Base-by-base conservation (phyloP, 352 stramenopile species). In the Phytophthora tentaculata region DNA sequence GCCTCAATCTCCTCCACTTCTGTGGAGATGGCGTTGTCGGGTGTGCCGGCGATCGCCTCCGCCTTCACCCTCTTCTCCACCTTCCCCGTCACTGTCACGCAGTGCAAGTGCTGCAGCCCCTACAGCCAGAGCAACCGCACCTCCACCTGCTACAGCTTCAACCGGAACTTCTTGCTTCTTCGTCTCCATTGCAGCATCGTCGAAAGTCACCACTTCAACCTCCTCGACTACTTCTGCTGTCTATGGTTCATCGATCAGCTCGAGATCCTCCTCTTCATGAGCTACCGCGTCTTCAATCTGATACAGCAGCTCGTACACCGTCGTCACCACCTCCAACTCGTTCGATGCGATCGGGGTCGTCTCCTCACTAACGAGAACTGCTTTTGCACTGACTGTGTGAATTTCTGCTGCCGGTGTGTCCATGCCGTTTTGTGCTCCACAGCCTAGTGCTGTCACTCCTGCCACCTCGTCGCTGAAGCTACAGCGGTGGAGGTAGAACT, bases 401-500 rank as follows among this genome's bases (percentile, higher is more conserved):
- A 9, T 56, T 16, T 69, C 16, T 52, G 26, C 20, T 61, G 49
- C 28, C 22, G 56, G 45, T 57, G 59, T 64, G 47, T 73, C 69
- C 59, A 64, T 73, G 37, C 59, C 59, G 28, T 8, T 53, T 45
- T 73, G 65, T 63, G 44, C 32, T 54, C 59, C 57, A 19, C 20
- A 73, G 22, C 65, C 65, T 17, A 69, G 12, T 32, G 59, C 59
- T 16, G 32, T 51, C 37, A 69, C 48, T 26, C 53, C 65, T 47
- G 23, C 47, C 29, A 64, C 45, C 41, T 69, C 47, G 17, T 73
- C 59, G n/a, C 63, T 70, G 45, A 69, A 73, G 39, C 58, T 68
- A 5, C 48, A 28, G 3, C 65, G 65, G 47, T 64, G 35, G 8
- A 69, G 12, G 47, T 48, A 69, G n/a, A 56, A 53, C 52, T 73